Conservation (phyloP, 2,329 filamentous ascomycete genomes). For the Leptosphaerulina australis region DNA sequence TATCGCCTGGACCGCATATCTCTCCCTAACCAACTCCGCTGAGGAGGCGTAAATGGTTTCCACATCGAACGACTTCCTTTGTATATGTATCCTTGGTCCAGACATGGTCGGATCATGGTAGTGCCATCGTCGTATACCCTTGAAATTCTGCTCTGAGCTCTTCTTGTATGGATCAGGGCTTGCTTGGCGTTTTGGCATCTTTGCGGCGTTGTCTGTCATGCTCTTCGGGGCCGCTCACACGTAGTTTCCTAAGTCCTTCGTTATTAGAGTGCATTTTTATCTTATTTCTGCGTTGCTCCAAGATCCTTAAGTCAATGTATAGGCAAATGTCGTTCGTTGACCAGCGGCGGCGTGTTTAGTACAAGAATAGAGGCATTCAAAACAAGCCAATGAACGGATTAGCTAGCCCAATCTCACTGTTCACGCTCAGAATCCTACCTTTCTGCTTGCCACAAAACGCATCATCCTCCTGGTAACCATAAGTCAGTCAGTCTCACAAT, state of each 20-base stretch:
- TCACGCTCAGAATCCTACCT: no score
- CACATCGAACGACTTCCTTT: constrained; percentile 22
- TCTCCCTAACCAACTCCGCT: constrained; percentile 87
- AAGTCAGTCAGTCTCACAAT: no score
- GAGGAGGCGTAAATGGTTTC: constrained; percentile 63
- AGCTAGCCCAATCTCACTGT: no score
- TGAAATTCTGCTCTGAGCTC: constrained; percentile 27
- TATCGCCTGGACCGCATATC: constrained; percentile 97
- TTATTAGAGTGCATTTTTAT: constrained; percentile 19
- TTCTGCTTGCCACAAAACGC: no score
- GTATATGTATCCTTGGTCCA: constrained; percentile 24
- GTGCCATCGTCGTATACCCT: constrained; percentile 24
- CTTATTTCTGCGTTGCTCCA: no score
- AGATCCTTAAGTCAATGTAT: no score
- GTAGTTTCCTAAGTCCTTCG: constrained; percentile 13
- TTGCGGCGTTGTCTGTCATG: constrained; percentile 23
- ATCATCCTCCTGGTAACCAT: no score
- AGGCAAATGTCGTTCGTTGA: no score
- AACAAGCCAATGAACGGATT: no score
- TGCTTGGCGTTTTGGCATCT: constrained; percentile 31
- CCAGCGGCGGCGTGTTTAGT: no score
- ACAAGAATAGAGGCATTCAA: no score
- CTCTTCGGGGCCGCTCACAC: constrained; percentile 7
- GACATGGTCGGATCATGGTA: constrained; percentile 19
- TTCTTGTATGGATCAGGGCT: constrained; percentile 27